Conservation (phyloP, 2,329 filamentous ascomycete species). For the Diplodia sapinea region DNA sequence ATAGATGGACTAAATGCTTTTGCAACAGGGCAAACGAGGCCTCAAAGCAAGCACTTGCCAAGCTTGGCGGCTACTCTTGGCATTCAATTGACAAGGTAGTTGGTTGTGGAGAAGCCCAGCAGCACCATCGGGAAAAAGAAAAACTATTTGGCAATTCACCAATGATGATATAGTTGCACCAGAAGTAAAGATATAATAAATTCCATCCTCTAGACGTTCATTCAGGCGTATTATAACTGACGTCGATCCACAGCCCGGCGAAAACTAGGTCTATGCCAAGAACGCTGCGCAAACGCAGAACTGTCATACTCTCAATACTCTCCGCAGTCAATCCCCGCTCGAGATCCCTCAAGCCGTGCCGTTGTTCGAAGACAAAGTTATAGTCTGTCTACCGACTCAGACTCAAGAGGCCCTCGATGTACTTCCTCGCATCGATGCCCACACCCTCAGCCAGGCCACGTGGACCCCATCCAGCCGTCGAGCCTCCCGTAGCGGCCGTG, state of each 20-base stretch:
- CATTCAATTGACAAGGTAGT: not conserved
- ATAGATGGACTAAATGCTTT: too few relatives aligned
- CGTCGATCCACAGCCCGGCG: not conserved
- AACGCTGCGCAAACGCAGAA: not conserved
- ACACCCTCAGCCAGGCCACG: conserved; percentile 72
- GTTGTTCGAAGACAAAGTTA: not conserved
- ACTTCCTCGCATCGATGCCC: conserved; percentile 75
- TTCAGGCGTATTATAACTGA: not conserved
- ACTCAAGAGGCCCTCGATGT: conserved; percentile 74
- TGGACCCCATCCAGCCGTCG: conserved; percentile 60
- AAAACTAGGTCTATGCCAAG: not conserved
- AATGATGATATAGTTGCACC: not conserved
- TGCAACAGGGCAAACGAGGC: too few relatives aligned
- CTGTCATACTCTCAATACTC: too few relatives aligned
- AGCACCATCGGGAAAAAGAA: too few relatives aligned
- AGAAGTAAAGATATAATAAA: not conserved
- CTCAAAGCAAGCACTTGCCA: conserved; percentile 1
- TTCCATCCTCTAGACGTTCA: not conserved
- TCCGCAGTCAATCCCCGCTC: not conserved
- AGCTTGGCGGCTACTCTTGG: not conserved
- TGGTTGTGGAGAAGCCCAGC: too few relatives aligned
- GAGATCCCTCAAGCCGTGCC: not conserved
- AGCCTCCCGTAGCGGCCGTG: conserved; percentile 38
- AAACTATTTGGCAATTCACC: not conserved
- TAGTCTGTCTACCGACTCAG: conserved; percentile 53